These are phyloP conservation scores for Parathielavia appendiculata DNA, from an alignment of 495 filamentous ascomycete genomes.

Conservation along the genomic window DNA sequence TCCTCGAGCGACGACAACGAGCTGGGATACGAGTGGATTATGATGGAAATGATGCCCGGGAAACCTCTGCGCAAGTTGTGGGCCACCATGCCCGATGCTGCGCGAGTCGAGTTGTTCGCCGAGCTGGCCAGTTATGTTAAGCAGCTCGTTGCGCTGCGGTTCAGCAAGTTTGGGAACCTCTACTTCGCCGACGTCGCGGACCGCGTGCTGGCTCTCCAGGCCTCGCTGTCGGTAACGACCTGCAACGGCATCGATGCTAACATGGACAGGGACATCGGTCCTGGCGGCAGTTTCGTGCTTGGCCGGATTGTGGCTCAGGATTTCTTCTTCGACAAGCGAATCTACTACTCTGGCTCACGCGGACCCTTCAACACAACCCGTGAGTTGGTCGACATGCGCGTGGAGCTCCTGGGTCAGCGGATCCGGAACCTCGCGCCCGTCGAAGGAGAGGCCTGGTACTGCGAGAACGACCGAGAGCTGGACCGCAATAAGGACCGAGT, in stretches of 20 bases:
- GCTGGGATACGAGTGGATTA: constrained; percentile 49
- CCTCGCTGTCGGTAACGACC: too few species aligned
- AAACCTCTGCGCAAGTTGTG: constrained; percentile 37
- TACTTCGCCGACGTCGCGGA: constrained; percentile 15
- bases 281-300: constrained; percentile 6
- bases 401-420: constrained; percentile 10
- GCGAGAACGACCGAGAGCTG: constrained; percentile 13
- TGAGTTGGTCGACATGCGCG: constrained; percentile 8
- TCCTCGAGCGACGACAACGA: constrained; percentile 36
- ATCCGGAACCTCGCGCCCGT: constrained; percentile 4
- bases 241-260: neutral
- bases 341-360: constrained; percentile 8
- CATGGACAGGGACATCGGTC: constrained; percentile 8
- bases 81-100: constrained; percentile 30
- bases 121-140: constrained; percentile 10
- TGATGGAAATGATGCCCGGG: constrained; percentile 44
- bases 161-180: constrained; percentile 15
- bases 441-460: constrained; percentile 11
- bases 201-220: neutral
- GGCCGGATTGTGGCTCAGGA: constrained; percentile 17
- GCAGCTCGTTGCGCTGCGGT: constrained; percentile 10
- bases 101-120: constrained; percentile 31
- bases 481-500: neutral
- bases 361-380: constrained; percentile 12
- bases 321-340: constrained; percentile 16